A percentile compares a stretch with the other conserved stretches of the same genome.
Evolutionary conservation across 257 asterid genomes (phyloP).

Genomic region (Penstemon newberryi): DNA sequence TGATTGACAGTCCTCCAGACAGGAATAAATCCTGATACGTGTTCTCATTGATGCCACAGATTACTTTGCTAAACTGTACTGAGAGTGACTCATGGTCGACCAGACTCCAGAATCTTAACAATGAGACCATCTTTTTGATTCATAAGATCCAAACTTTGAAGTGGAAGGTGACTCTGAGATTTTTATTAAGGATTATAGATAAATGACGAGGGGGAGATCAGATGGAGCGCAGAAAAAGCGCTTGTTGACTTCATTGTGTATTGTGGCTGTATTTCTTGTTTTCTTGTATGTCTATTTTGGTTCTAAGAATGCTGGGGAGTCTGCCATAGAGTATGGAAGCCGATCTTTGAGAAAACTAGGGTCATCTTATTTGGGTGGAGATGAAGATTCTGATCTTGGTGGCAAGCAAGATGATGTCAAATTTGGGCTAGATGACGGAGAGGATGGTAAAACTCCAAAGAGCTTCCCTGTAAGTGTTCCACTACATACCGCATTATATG

Average conservation of each 20-base stretch:
- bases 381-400: constrained; percentile 72
- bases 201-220: constrained; percentile 75
- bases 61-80: constrained; percentile 8
- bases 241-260: constrained; percentile 50
- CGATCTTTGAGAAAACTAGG: constrained; percentile 85
- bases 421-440: constrained; percentile 65
- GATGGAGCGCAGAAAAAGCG: constrained; percentile 78
- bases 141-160: constrained; percentile 24
- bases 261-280: constrained; percentile 52
- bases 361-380: constrained; percentile 82
- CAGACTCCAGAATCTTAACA: constrained; percentile 25
- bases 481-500: constrained; percentile 8
- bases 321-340: constrained; percentile 89
- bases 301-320: constrained; percentile 74
- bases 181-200: constrained; percentile 25
- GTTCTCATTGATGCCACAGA: constrained; percentile 21
- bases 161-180: constrained; percentile 29
- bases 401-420: constrained; percentile 59
- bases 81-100: constrained; percentile 4
- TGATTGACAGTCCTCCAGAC: no score
- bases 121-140: constrained; percentile 29
- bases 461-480: constrained; percentile 76
- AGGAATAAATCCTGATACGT: no score
- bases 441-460: constrained; percentile 53
- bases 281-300: constrained; percentile 68